Evolutionary conservation across 169 alveolate species (phyloP), one percentile per base, ranked within the genome.

Genomic region (Cryptosporidium muris): DNA sequence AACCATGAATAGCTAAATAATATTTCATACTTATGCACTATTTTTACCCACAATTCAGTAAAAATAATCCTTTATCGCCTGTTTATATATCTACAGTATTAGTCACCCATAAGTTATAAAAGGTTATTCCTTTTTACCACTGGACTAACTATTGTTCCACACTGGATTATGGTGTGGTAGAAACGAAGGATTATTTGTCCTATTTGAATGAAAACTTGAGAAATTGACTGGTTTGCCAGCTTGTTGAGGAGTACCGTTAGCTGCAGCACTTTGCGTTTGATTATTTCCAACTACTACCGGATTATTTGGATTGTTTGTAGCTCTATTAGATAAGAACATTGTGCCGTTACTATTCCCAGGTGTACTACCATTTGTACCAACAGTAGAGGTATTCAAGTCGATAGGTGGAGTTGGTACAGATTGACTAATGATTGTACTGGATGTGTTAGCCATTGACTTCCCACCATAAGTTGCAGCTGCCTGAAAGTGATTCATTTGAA

Each of bases 121-220:
- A 25, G 25, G 25, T 25, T 25, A 25, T 25, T 25, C 25, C 25
- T 25, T 25, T 25, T 25, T 25, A 25, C 25, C 25, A 25, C 25
- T 25, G 38, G 2, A 4, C 38, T 58, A 58, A 56, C 40, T 56
- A 60, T 74, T 74, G 37, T 74, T 74, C 85, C 85, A 74, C 85
- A 74, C 60, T 47, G 54, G 54, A 12, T 74, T 74, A 38, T 62
- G 54, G 25, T 74, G 67, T 56, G 54, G 85, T 0, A 74, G 67
- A 54, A 74, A 74, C 2, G 25, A 25, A 25, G 25, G 25, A 25
- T 48, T 48, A 25, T 58, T 40, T 12, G 85, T 60, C 60, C 85
- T 56, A 9, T 66, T 58, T 1, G 85, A 74, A 8, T 74, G 85
- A 49, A 74, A 74, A 4, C 85, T 68, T 16, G 85, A 45, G 67